These are phyloP conservation scores for Brassica rapa DNA, from an alignment of 345 rosid species.

Conservation along the genomic window DNA sequence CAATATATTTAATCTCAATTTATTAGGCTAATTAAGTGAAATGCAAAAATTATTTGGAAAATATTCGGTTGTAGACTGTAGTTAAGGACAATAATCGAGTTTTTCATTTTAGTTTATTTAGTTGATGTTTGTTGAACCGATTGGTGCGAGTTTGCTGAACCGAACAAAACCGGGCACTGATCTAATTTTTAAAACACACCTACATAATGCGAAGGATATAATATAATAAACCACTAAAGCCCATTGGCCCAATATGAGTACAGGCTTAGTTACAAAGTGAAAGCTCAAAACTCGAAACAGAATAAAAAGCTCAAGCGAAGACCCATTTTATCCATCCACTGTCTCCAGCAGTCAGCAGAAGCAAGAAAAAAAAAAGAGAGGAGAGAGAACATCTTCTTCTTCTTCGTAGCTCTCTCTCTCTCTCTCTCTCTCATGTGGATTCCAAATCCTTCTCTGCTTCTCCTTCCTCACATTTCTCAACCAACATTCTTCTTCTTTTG, in stretches of 20 bases:
- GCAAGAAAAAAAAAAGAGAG: conserved; percentile 8
- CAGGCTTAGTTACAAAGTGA: not conserved
- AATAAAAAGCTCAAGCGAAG: conserved; percentile 7
- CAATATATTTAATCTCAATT: not conserved
- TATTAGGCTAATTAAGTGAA: not conserved
- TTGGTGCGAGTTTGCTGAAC: not conserved
- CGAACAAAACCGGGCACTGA: not conserved
- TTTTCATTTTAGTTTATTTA: not conserved
- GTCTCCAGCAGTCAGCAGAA: conserved; percentile 19
- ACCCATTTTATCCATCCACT: conserved; percentile 23
- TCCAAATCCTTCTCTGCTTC: conserved; percentile 26
- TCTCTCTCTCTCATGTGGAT: conserved; percentile 17
- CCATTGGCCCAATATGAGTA: not conserved
- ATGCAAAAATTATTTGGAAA: not conserved
- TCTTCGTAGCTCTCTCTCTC: conserved; percentile 20
- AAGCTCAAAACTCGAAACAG: not conserved
- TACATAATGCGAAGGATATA: not conserved
- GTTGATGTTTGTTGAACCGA: too few relatives aligned
- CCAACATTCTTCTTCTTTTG: conserved; percentile 38
- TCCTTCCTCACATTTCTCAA: conserved; percentile 17
- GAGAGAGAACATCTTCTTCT: conserved; percentile 4
- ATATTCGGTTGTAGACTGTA: not conserved
- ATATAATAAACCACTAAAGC: not conserved
- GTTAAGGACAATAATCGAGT: too few relatives aligned
- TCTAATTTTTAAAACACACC: not conserved